Evolutionary conservation across 495 filamentous ascomycete genomes (phyloP), one percentile per base, ranked within the genome.

Genomic region (Amorphotheca resinae): DNA sequence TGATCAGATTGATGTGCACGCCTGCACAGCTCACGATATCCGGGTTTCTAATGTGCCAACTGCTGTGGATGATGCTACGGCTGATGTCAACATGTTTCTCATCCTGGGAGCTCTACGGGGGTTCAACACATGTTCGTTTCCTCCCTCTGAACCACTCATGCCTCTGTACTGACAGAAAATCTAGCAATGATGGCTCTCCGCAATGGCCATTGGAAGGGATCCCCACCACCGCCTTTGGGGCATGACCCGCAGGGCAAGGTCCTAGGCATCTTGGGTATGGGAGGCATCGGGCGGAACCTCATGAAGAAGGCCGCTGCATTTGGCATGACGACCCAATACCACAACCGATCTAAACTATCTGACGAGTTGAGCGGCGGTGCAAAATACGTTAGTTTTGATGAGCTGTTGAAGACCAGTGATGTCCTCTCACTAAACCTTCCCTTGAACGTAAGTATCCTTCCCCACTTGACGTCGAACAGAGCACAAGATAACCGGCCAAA

Each of bases 261-360:
- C 22, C 65, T 85, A 3, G 80, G 80, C 15, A 78, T 94, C 50
- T 70, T 91, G 50, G 87, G 87, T 1, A 87, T 88, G 73, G 87
- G 87, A 21, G 86, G 85, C 26, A 93, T 93, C 41, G 84, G 82
- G 33, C 60, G 79, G 65, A 78, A 84, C 50, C 68, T 94, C 47
- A 76, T 77, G 44, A 76, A 69, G 53, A 75, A 81, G 36, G 77
- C 85, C 1, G 63, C 67, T 33, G 80, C 71, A 4, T 66, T 64
- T 34, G 70, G 69, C 30, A 66, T 74, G 22, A 58, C 42, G 0
- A 65, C 67, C 1, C 50, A 48, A 34, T 70, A 70, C 11, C 47
- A 72, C 2, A 70, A 70, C 22, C 49, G 70, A 1, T 53, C 48
- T 1, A 42, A 56, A 9, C 39, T 56, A 15, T 55, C 55, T 14